Evolutionary conservation across 164 flowering plant genomes (phyloP), one percentile per base, ranked within the genome.

Genomic region (Malania oleifera): DNA sequence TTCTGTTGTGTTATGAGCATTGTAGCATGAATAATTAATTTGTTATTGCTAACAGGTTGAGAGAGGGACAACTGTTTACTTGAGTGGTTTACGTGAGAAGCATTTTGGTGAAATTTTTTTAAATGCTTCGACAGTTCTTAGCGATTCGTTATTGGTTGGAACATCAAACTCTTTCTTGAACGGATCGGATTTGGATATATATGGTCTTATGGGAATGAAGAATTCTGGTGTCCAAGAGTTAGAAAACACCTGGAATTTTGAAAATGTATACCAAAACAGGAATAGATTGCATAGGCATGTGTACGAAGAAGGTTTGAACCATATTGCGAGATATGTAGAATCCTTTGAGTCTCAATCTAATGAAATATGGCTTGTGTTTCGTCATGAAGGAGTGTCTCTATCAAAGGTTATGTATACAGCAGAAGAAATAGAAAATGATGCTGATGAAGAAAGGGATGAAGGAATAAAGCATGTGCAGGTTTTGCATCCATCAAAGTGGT

Each of bases 291-390:
- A 7, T 14, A 55, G 34, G 29, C 64, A 56, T 64, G 68, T 67
- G 2, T 59, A 67, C 65, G 99, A 90, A 73, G 92, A 84, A 75
- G 99, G 99, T 48, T 64, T 93, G 73, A 72, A 81, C 60, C 97
- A 93, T 78, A 86, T 93, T 76, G 97, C 91, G 14, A 83, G 99
- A 86, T 93, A 82, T 74, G 75, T 90, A 9, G 99, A 93, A 64
- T 88, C 87, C 44, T 89, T 90, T 74, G 96, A 90, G 75, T 90
- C 97, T 38, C 79, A 48, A n/a, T 73, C 86, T n/a, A 85, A 88
- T 74, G 95, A 93, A 64, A 82, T 93, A 61, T 93, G 99, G 97
- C 95, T 93, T 70, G 99, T 93, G 38, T 93, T 93, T 66, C 84
- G 52, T 24, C 77, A 90, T 67, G 99, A 93, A 73, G 99, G 99